Conservation (phyloP, 1,284 basidiomycete species). For the Ustilago bromivora region DNA sequence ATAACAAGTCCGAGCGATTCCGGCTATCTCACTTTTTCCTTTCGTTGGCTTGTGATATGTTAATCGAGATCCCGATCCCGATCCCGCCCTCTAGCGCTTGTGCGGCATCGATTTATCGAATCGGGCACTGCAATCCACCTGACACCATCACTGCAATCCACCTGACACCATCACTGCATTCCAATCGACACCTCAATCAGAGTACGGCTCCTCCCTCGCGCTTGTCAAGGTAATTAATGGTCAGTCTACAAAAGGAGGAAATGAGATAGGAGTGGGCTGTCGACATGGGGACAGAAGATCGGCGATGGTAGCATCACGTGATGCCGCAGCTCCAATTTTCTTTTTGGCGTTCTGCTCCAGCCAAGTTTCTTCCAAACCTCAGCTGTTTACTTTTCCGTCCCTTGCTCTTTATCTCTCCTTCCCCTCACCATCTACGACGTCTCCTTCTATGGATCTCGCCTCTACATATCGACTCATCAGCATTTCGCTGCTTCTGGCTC, state of each 20-base stretch:
- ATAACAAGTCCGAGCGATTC: conserved; percentile 10
- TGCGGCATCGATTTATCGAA: background rate
- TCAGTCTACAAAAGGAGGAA: background rate
- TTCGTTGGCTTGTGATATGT: background rate
- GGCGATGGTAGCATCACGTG: background rate
- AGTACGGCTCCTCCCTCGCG: too few relatives aligned
- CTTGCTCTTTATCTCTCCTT: background rate
- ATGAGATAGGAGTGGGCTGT: background rate
- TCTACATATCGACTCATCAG: background rate
- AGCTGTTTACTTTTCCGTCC: background rate
- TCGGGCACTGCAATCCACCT: background rate
- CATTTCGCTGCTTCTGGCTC: background rate
- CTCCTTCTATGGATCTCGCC: background rate
- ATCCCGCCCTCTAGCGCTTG: background rate
- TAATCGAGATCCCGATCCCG: background rate
- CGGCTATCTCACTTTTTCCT: background rate
- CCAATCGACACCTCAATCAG: too few relatives aligned
- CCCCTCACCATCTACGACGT: background rate
- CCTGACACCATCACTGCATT: too few relatives aligned
- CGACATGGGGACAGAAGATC: background rate
- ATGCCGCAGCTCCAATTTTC: background rate
- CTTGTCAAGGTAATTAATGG: too few relatives aligned
- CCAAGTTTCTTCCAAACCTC: background rate
- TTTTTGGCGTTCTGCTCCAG: background rate
- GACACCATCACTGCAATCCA: too few relatives aligned